Evolutionary conservation across 2,329 filamentous ascomycete genomes (phyloP).

Genomic region (Botrytis fabae): DNA sequence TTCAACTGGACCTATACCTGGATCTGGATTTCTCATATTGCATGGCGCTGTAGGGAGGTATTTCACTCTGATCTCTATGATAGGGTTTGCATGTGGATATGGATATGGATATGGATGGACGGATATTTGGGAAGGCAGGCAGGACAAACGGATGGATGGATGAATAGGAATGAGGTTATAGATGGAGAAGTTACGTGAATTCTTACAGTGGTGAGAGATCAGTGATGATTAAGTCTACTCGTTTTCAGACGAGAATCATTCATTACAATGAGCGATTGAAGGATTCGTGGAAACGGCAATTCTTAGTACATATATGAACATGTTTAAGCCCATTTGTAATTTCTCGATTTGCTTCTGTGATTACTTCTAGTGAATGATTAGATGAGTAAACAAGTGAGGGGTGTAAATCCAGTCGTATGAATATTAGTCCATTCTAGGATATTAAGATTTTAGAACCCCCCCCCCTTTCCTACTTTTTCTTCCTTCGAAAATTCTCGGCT

Average conservation of each 20-base stretch:
- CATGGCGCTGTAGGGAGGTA: conserved; percentile 15
- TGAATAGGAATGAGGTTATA: not conserved
- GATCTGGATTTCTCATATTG: conserved; percentile 3
- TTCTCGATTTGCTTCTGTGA: not conserved
- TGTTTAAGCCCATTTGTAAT: not conserved
- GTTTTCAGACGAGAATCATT: not conserved
- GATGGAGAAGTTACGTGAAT: not conserved
- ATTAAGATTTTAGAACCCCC: not conserved
- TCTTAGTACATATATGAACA: conserved; percentile 3
- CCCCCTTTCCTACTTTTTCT: not conserved
- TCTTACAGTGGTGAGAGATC: not conserved
- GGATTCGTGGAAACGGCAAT: not conserved
- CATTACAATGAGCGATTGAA: not conserved
- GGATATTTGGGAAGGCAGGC: conserved; percentile 1
- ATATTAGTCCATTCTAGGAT: not conserved
- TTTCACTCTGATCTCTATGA: not conserved
- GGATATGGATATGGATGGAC: conserved; percentile 1
- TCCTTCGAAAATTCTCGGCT: not conserved
- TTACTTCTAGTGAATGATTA: not conserved
- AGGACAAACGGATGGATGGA: not conserved
- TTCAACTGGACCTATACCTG: conserved; percentile 8
- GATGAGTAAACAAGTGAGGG: not conserved
- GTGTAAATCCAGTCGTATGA: not conserved
- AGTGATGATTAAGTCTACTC: not conserved
- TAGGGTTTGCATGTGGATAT: conserved; percentile 10